Conservation (phyloP, 176 grass and related monocot species). For the Oryza longistaminata region DNA sequence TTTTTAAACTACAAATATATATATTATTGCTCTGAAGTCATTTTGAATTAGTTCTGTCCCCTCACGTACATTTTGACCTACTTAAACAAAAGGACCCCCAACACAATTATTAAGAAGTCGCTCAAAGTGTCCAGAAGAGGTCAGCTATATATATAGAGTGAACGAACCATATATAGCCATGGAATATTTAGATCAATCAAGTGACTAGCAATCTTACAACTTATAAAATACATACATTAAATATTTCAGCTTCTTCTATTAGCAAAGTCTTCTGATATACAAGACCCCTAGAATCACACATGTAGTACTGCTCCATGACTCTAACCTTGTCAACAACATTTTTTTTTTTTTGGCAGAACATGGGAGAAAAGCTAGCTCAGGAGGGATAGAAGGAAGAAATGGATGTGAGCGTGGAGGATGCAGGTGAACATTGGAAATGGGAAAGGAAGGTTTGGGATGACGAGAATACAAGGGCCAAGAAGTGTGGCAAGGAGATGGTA, state of each 20-base stretch:
- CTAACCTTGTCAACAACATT: background rate
- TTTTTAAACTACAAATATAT: no score
- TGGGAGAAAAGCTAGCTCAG: slow-evolving; percentile 1
- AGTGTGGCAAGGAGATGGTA: background rate
- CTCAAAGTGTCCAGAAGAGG: background rate
- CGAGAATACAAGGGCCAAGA: background rate
- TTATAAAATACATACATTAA: background rate
- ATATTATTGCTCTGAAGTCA: no score
- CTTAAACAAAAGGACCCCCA: background rate
- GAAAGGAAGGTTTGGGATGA: background rate
- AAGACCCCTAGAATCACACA: background rate
- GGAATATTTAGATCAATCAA: background rate
- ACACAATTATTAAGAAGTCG: background rate
- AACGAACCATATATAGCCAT: background rate
- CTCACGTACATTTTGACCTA: background rate
- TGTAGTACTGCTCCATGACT: background rate
- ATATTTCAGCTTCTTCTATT: background rate
- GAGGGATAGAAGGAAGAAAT: slow-evolving; percentile 1
- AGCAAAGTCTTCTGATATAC: background rate
- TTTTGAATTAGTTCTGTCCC: no score
- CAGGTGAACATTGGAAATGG: background rate
- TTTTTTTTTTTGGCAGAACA: no score
- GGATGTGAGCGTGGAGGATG: background rate
- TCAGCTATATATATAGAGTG: no score
- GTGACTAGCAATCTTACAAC: background rate